Evolutionary conservation across 2,329 filamentous ascomycete genomes (phyloP).

Genomic region (Apiospora hydei): DNA sequence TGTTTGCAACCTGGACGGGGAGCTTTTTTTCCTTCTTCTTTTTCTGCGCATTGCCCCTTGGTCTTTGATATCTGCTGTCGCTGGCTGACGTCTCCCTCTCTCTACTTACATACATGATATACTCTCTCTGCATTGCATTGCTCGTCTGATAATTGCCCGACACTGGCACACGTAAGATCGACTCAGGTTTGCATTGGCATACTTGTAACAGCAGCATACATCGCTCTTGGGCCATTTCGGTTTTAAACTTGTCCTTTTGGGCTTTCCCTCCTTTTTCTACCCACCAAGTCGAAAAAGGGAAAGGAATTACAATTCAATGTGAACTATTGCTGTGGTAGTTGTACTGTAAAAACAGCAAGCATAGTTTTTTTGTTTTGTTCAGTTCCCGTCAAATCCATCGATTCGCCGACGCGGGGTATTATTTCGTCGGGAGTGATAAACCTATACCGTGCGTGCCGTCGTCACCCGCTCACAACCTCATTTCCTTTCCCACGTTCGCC

Average conservation of each 20-base stretch:
- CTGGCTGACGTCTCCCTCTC: background rate
- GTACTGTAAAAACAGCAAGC: background rate
- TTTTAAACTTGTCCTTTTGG: background rate
- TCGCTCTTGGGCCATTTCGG: background rate
- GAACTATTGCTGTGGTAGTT: background rate
- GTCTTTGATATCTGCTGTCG: background rate
- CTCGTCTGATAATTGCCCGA: background rate
- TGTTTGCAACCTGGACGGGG: constrained; percentile 2
- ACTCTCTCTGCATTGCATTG: background rate
- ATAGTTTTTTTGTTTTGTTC: background rate
- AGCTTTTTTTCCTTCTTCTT: background rate
- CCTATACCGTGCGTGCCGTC: constrained; percentile 3
- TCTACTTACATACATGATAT: background rate
- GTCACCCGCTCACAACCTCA: background rate
- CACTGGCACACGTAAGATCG: constrained; percentile 1
- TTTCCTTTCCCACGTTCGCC: background rate
- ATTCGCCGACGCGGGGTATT: constrained; percentile 15
- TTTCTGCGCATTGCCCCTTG: background rate
- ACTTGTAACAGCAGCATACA: background rate
- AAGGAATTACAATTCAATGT: background rate
- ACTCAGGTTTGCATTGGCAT: background rate
- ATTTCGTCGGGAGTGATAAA: constrained; percentile 6
- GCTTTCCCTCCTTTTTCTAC: background rate
- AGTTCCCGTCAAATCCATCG: background rate
- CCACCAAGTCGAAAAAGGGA: background rate